Conservation (phyloP, 1,139 yeast genomes). For the Pichia sp. region DNA sequence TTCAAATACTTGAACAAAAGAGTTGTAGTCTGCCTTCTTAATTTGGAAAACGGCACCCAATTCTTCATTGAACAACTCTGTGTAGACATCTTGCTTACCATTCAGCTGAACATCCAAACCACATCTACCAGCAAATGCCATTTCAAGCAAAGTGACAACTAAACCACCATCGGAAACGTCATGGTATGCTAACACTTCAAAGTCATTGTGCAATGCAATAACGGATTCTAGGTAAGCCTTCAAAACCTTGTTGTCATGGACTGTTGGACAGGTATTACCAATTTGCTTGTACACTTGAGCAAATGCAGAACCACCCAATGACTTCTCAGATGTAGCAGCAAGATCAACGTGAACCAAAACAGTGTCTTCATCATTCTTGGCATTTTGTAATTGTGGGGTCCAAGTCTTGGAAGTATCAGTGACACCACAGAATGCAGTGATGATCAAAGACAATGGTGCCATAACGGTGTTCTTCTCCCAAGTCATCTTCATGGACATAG, state of each 20-base stretch:
- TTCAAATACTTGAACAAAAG: conserved; percentile 49
- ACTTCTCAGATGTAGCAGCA: conserved; percentile 48
- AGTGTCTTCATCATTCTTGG: conserved; percentile 40
- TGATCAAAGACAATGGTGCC: conserved; percentile 87
- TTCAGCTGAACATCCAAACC: conserved; percentile 50
- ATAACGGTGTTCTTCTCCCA: conserved; percentile 93
- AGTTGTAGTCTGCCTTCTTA: conserved; percentile 40
- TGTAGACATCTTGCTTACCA: conserved; percentile 32
- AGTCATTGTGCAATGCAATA: conserved; percentile 59
- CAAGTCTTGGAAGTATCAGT: conserved; percentile 81
- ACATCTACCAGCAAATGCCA: conserved; percentile 95
- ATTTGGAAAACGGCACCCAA: conserved; percentile 97
- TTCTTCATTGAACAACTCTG: conserved; percentile 83
- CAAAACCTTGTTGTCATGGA: conserved; percentile 57
- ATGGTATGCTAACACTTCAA: conserved; percentile 81
- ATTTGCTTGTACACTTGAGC: conserved; percentile 89
- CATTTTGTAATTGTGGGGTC: conserved; percentile 84
- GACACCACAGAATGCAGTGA: conserved; percentile 91
- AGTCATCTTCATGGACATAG: conserved; percentile 99
- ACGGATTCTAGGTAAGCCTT: conserved; percentile 66
- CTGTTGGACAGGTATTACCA: conserved; percentile 80
- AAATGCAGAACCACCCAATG: conserved; percentile 90
- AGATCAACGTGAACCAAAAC: conserved; percentile 76
- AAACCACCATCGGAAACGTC: conserved; percentile 98
- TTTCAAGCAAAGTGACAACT: conserved; percentile 75